Conservation (phyloP, 1,284 basidiomycete species). For the Boletus semigastroideus region DNA sequence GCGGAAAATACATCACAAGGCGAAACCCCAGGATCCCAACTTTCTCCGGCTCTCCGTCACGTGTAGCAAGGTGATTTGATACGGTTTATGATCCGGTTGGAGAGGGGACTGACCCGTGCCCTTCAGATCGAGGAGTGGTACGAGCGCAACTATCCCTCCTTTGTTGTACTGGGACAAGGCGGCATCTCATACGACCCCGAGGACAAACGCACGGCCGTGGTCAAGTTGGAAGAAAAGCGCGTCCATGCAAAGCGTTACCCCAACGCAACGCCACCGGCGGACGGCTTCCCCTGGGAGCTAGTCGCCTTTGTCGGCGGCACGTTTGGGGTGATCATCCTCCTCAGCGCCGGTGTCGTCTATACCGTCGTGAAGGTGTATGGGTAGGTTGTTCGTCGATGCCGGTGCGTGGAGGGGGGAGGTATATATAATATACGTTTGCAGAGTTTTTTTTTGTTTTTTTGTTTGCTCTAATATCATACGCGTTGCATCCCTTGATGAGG, state of each 20-base stretch:
- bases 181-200: conserved; percentile 26
- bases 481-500: background rate
- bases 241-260: conserved; percentile 20
- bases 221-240: conserved; percentile 40
- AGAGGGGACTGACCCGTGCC: background rate
- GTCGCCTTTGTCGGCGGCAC: conserved; percentile 42
- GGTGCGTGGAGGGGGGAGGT: background rate
- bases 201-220: conserved; percentile 31
- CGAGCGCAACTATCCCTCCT: conserved; percentile 87
- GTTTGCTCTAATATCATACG: background rate
- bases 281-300: conserved; percentile 36
- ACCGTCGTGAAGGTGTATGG: conserved; percentile 34
- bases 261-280: conserved; percentile 10
- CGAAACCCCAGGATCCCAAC: conserved; percentile 82
- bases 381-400: background rate
- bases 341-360: conserved; percentile 37
- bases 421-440: background rate
- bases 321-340: conserved; percentile 39
- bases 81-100: background rate
- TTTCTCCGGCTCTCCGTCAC: conserved; percentile 80
- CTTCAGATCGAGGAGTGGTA: conserved; percentile 89
- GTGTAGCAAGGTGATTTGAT: conserved; percentile 64
- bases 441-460: too few species aligned
- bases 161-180: conserved; percentile 53
- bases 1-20: conserved; percentile 80